phyloP scores from a whole-genome alignment of 768 basidiomycete genomes.

The Tephrocybe sp. region DNA sequence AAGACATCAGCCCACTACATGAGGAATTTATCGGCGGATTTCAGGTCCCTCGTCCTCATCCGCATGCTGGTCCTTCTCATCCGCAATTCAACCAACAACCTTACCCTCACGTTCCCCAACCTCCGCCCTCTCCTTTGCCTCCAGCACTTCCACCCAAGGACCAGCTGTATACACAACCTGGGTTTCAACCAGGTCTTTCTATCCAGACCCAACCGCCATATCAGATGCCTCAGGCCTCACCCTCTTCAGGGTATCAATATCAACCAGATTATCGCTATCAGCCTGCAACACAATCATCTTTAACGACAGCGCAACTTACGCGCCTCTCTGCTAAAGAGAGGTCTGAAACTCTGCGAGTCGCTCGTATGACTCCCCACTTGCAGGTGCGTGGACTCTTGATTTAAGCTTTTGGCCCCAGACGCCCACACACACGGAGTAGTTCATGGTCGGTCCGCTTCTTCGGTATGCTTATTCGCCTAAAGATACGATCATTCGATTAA shows the following conservation, averaged over 20 bases:
- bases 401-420: constrained; percentile 1
- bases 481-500: not conserved
- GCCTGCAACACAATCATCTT: constrained; percentile 23
- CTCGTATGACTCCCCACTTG: constrained; percentile 77
- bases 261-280: constrained; percentile 19
- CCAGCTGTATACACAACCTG: constrained; percentile 22
- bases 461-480: constrained; percentile 27
- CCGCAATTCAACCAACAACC: not conserved
- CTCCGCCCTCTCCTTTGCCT: constrained; percentile 38
- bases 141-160: constrained; percentile 52
- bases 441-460: constrained; percentile 90
- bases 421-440: constrained; percentile 29
- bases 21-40: constrained; percentile 63
- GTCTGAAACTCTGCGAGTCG: constrained; percentile 52
- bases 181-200: constrained; percentile 9
- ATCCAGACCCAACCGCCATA: constrained; percentile 2
- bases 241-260: constrained; percentile 11
- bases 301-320: constrained; percentile 39
- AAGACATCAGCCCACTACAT: constrained; percentile 58
- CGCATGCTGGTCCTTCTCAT: constrained; percentile 39
- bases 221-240: constrained; percentile 10
- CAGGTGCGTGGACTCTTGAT: constrained; percentile 37
- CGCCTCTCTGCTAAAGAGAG: constrained; percentile 62
- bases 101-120: constrained; percentile 21
- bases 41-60: constrained; percentile 25